phyloP scores from a whole-genome alignment of 306 rosid genomes.

The Lathyrus sativus region DNA sequence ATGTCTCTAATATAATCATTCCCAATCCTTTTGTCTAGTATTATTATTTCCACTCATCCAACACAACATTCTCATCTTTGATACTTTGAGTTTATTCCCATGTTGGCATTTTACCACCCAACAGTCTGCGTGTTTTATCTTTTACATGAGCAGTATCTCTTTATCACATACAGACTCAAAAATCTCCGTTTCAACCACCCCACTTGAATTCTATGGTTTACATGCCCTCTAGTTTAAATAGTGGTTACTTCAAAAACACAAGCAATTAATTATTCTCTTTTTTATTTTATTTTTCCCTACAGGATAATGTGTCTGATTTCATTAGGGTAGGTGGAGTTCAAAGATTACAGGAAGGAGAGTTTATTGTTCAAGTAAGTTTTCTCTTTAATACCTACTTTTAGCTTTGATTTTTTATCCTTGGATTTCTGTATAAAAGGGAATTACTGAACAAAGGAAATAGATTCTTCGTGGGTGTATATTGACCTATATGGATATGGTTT shows the following conservation, averaged over 20 bases:
- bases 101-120: not conserved
- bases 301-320: slow-evolving; percentile 97
- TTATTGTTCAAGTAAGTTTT: slow-evolving; percentile 86
- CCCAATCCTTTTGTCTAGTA: not conserved
- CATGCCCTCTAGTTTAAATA: slow-evolving; percentile 5
- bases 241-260: slow-evolving; percentile 34
- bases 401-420: slow-evolving; percentile 21
- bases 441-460: slow-evolving; percentile 1
- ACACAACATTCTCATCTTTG: not conserved
- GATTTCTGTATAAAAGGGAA: slow-evolving; percentile 33
- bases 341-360: slow-evolving; percentile 95
- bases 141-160: not conserved
- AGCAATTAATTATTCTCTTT: slow-evolving; percentile 37
- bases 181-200: not conserved
- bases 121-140: not conserved
- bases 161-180: not conserved
- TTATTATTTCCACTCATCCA: not conserved
- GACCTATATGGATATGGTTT: slow-evolving; percentile 33
- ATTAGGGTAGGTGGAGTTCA: slow-evolving; percentile 98
- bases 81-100: not conserved
- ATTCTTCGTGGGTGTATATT: slow-evolving; percentile 19
- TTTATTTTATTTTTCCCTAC: slow-evolving; percentile 43
- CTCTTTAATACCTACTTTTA: slow-evolving; percentile 14
- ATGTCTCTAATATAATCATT: not conserved
- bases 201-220: not conserved